These are phyloP conservation scores for Boletus sp. DNA, from an alignment of 768 basidiomycete genomes.

Conservation along the genomic window DNA sequence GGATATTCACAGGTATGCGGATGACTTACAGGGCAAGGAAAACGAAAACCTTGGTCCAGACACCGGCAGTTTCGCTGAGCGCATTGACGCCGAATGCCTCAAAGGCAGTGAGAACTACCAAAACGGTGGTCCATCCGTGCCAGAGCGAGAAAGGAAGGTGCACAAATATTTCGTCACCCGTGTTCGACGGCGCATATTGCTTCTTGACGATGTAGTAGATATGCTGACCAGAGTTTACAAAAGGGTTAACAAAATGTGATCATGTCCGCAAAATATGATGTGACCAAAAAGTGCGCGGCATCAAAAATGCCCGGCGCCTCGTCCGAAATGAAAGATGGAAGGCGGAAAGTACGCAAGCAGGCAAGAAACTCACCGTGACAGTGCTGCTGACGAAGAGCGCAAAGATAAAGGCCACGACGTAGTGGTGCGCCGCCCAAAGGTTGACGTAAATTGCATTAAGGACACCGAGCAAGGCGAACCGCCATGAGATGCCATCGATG, in stretches of 20 bases:
- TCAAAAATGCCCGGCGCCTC: slow-evolving; percentile 2
- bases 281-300: not conserved
- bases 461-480: slow-evolving; percentile 83
- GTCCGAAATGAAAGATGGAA: slow-evolving; percentile 16
- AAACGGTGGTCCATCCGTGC: slow-evolving; percentile 89
- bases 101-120: slow-evolving; percentile 78
- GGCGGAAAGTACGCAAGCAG: not conserved
- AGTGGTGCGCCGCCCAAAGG: slow-evolving; percentile 77
- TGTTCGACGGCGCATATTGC: slow-evolving; percentile 59
- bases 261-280: slow-evolving; percentile 6
- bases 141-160: slow-evolving; percentile 96
- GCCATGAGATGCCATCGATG: slow-evolving; percentile 87
- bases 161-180: slow-evolving; percentile 81
- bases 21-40: slow-evolving; percentile 77
- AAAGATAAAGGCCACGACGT: slow-evolving; percentile 80
- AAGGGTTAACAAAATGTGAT: slow-evolving; percentile 11
- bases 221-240: slow-evolving; percentile 44
- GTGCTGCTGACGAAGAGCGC: slow-evolving; percentile 81
- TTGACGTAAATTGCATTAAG: slow-evolving; percentile 89
- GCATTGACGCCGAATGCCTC: slow-evolving; percentile 88
- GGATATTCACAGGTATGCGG: not conserved
- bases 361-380: slow-evolving; percentile 40
- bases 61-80: slow-evolving; percentile 56
- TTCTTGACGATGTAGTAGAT: slow-evolving; percentile 96
- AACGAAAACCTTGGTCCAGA: slow-evolving; percentile 94